A percentile compares a stretch with the other conserved stretches of the same genome.
phyloP scores from a whole-genome alignment of 2,329 filamentous ascomycete genomes.

The Ceratocystis variospora region DNA sequence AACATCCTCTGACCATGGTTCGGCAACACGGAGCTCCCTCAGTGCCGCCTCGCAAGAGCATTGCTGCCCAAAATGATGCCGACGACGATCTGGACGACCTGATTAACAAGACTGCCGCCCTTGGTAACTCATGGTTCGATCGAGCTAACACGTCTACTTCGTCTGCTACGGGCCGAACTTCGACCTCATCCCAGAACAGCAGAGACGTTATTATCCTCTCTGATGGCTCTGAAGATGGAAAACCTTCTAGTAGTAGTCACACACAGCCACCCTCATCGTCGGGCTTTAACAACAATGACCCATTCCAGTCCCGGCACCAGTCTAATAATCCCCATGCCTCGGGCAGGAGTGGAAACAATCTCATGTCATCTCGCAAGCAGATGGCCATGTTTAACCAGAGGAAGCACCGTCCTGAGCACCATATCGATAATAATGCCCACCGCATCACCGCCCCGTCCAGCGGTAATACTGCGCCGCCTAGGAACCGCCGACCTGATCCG shows the following conservation, averaged over 20 bases:
- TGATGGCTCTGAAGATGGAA: constrained; percentile 6
- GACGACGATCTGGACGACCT: constrained; percentile 17
- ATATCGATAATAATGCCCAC: constrained; percentile 36
- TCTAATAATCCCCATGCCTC: neutral
- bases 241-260: neutral
- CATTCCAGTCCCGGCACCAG: neutral
- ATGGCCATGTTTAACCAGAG: constrained; percentile 44
- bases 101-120: constrained; percentile 17
- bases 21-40: constrained; percentile 10
- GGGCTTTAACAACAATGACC: neutral
- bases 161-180: neutral
- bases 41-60: neutral
- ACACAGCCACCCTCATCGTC: neutral
- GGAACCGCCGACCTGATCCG: constrained; percentile 23
- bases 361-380: constrained; percentile 39
- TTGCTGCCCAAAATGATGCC: constrained; percentile 6
- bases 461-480: constrained; percentile 28
- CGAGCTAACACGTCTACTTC: neutral
- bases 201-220: neutral
- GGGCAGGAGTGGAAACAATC: constrained; percentile 24
- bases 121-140: constrained; percentile 17
- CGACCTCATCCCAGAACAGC: neutral
- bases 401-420: constrained; percentile 43
- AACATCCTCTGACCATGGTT: neutral
- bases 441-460: constrained; percentile 25